Evolutionary conservation across 768 basidiomycete genomes (phyloP), one percentile per base, ranked within the genome.

Genomic region (Hericium coralloides): DNA sequence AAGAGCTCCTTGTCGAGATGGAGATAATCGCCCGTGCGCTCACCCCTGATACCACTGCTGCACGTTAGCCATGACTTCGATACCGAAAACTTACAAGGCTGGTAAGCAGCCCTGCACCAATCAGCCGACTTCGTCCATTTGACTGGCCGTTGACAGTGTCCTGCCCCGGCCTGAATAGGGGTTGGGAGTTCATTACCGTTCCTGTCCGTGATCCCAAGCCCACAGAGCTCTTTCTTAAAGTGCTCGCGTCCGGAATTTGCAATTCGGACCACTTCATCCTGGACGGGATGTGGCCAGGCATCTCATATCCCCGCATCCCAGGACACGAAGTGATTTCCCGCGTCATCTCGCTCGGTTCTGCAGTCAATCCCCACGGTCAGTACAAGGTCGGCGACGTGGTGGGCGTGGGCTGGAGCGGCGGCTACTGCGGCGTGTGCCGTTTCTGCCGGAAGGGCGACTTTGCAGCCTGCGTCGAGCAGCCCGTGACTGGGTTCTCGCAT

Each of bases 211-310:
- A 36, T 9, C 54, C 55, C 47, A 52, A 26, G 3, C 55, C 59
- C 20, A 22, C 56, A 36, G 57, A 61, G 48, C 37, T 58, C 18
- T 54, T 61, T 36, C 26, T 61, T 12, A 57, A 53, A 15, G 57
- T 61, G 48, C 57, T 55, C 38, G 56, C 60, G 20, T 58, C 57
- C 18, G 60, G 60, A 8, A 55, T 61, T 14, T 61, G 60, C 54
- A 52, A 50, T 43, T 58, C 57, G 38, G 60, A 61, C 47, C 60
- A 58, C 53, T 59, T 59, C 52, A 47, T 55, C 6, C 20, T 31
- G 20, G 49, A 52, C 5, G 57, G 57, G 10, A 25, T 38, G 20
- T 61, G 57, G 53, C 59, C 59, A n/a, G 56, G 55, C 36, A 17
- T 58, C n/a, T 14, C 48, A 10, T 61, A 58, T 48, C 57, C 57